Evolutionary conservation across 805 yeast species (phyloP), one percentile per base, ranked within the genome.

Genomic region (Saturnispora bothae): DNA sequence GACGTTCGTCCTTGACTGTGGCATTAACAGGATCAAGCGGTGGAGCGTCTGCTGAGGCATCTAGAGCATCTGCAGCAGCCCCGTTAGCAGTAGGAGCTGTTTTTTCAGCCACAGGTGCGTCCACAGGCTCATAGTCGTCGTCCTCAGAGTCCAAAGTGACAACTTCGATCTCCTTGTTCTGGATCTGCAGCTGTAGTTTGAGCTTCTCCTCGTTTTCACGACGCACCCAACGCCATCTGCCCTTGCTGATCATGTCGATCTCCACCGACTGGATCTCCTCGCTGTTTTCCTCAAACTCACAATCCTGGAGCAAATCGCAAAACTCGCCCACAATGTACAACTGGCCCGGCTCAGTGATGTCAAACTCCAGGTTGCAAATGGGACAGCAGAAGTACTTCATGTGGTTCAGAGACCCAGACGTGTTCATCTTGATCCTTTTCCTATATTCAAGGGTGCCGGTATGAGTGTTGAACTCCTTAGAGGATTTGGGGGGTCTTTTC

Each of bases 331-430:
- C 51, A 13, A 57, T 45, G 27, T 57, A 58, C 18, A 60, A 34
- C 36, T 60, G 63, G 6, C 62, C 62, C 0, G 54, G 48, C 8
- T 28, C 40, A 18, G 48, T 48, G 12, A 60, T 54, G 37, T 51
- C 54, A 33, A 60, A 60, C 34, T 60, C 63, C 20, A 55, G 30
- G 17, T 54, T 57, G 47, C 64, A 60, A 9, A 59, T 51, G 1
- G 64, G 64, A 37, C 64, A 60, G 28, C 47, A 44, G 39, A 60
- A 60, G 45, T 36, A 58, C 16, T 51, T 53, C 26, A 60, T 34
- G 6, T 46, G 40, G 35, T 60, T 60, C 31, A 53, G 55, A 14
- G 42, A 36, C 31, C 39, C 38, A 14, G 32, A 29, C 14, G 8
- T 40, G 42, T 13, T 42, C 46, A 23, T 44, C 52, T 20, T 54